Conservation (phyloP, 345 rosid genomes). For the Angophora floribunda region DNA sequence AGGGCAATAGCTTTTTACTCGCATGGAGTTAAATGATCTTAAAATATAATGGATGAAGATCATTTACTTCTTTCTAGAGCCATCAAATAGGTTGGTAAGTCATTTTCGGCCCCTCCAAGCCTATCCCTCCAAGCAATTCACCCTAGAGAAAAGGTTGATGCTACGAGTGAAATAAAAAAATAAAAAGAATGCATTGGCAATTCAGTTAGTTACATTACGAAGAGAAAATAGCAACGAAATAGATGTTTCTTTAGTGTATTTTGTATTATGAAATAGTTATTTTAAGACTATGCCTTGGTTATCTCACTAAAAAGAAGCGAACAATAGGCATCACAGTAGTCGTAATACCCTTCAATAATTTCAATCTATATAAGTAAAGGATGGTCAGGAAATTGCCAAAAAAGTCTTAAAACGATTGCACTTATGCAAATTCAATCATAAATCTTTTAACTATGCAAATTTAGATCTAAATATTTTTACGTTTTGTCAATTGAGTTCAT, state of each 20-base stretch:
- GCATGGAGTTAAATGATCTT: not conserved
- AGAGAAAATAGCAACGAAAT: not conserved
- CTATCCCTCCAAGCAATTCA: not conserved
- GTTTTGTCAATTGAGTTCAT: not conserved
- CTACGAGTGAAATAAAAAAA: not conserved
- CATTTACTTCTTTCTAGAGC: not conserved
- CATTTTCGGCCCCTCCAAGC: not conserved
- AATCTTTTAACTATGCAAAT: no score
- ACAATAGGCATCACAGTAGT: not conserved
- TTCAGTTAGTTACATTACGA: not conserved
- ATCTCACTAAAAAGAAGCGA: not conserved
- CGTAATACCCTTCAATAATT: not conserved
- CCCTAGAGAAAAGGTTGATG: not conserved
- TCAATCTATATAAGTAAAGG: not conserved
- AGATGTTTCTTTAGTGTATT: not conserved
- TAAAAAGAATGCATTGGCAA: not conserved
- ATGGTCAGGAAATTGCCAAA: not conserved
- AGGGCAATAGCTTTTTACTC: not conserved
- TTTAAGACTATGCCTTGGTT: not conserved
- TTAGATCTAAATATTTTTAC: no score
- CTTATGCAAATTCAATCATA: no score
- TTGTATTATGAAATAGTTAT: not conserved
- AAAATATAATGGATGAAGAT: not conserved
- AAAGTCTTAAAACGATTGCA: no score
- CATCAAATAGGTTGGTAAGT: not conserved